Evolutionary conservation across 2,329 filamentous ascomycete genomes (phyloP), one percentile per base, ranked within the genome.

Genomic region (Neobulgaria alba): DNA sequence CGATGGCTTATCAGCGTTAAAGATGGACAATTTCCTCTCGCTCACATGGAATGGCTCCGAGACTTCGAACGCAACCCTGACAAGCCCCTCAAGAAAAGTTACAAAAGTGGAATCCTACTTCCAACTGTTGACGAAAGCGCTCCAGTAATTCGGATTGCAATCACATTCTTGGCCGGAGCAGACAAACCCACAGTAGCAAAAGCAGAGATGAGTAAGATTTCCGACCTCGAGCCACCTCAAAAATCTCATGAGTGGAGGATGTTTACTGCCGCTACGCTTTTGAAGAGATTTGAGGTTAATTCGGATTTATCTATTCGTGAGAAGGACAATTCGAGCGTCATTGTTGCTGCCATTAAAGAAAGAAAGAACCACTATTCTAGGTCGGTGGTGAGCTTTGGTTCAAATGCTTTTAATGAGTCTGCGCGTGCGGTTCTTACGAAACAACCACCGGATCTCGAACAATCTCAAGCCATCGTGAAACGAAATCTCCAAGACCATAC

Each of bases 101-200:
- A n/a, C n/a, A n/a, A n/a, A n/a, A n/a, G n/a, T n/a, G n/a, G n/a
- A n/a, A n/a, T n/a, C n/a, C n/a, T n/a, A n/a, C n/a, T n/a, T n/a
- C n/a, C n/a, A n/a, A n/a, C n/a, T n/a, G 40, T 38, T 20, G 39
- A 42, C 23, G 21, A 38, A 16, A 33, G 35, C 16, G 40, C 40
- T 10, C 17, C 35, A n/a, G 34, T 38, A 20, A 19, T 30, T 17
- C 17, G 19, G 7, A 38, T 38, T 29, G 40, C 16, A 10, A 18
- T 42, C 5, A 35, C 31, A n/a, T 33, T 38, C 17, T 8, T 42
- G 26, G 16, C 35, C 19, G 34, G 40, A 5, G 35, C 29, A 21
- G 34, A 42, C 21, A 34, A 35, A 29, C 35, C 40, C n/a, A 14
- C 17, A 23, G 35, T 38, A 3, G 23, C 36, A 5, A 10, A 20